Evolutionary conservation across 805 yeast species (phyloP).

Genomic region (Kuraishia borneana): DNA sequence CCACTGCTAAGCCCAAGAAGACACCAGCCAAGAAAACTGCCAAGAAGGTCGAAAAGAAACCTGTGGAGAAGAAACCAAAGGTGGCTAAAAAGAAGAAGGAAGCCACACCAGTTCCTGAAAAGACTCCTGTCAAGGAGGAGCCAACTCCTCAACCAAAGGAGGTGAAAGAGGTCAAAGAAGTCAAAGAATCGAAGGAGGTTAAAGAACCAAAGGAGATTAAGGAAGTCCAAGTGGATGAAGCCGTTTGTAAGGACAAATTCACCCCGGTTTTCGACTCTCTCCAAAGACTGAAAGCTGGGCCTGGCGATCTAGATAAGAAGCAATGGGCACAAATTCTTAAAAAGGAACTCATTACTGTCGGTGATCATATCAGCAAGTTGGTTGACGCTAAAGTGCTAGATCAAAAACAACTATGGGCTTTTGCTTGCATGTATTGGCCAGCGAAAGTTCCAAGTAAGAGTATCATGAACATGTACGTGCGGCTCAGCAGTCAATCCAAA

Average conservation of each 20-base stretch:
- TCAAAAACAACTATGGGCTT: constrained; percentile 54
- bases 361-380: constrained; percentile 49
- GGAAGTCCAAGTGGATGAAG: constrained; percentile 74
- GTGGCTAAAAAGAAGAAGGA: constrained; percentile 8
- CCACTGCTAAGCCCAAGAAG: constrained; percentile 5
- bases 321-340: constrained; percentile 70
- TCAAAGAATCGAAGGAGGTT: constrained; percentile 5
- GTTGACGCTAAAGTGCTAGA: constrained; percentile 12
- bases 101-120: no score
- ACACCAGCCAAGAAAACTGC: constrained; percentile 4
- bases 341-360: constrained; percentile 59
- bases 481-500: constrained; percentile 21
- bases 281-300: constrained; percentile 57
- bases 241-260: constrained; percentile 39
- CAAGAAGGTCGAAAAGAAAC: constrained; percentile 2
- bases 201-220: constrained; percentile 27
- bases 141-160: constrained; percentile 6
- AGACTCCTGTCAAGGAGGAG: neutral
- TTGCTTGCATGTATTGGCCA: constrained; percentile 83
- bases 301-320: constrained; percentile 58
- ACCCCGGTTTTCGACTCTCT: constrained; percentile 61
- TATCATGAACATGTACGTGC: constrained; percentile 66
- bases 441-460: constrained; percentile 65
- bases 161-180: constrained; percentile 5
- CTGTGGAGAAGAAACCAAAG: constrained; percentile 9